These are phyloP conservation scores for Parathielavia hyrcaniae DNA, from an alignment of 495 filamentous ascomycete genomes.

Conservation along the genomic window DNA sequence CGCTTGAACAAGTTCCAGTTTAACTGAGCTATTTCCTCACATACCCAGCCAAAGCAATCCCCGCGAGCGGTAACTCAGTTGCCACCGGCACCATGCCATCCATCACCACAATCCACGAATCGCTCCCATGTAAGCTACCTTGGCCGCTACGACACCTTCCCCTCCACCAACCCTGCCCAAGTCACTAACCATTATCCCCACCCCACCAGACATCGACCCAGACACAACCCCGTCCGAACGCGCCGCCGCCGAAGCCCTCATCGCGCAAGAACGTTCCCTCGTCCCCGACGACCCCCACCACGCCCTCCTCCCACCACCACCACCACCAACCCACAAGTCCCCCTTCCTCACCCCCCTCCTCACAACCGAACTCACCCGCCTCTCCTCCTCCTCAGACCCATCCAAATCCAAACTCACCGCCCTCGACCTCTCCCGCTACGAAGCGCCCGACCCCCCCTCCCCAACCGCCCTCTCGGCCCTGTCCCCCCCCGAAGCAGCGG, in stretches of 20 bases:
- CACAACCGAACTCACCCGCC: slow-evolving; percentile 50
- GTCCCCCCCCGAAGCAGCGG: background rate
- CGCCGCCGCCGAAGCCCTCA: slow-evolving; percentile 55
- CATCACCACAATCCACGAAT: slow-evolving; percentile 69
- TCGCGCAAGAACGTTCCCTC: slow-evolving; percentile 55
- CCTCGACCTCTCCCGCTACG: slow-evolving; percentile 80
- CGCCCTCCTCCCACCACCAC: slow-evolving; percentile 38
- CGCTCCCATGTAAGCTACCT: slow-evolving; percentile 71
- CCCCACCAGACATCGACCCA: slow-evolving; percentile 59
- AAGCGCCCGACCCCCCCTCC: slow-evolving; percentile 43
- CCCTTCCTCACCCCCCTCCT: slow-evolving; percentile 56
- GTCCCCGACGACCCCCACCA: slow-evolving; percentile 35
- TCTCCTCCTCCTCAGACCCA: slow-evolving; percentile 14
- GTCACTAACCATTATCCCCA: slow-evolving; percentile 19
- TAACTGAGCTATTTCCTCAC: background rate
- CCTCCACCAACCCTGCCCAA: slow-evolving; percentile 7
- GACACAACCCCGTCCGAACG: slow-evolving; percentile 56
- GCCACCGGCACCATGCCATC: slow-evolving; percentile 55
- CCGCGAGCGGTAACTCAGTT: no score
- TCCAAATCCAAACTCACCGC: slow-evolving; percentile 46
- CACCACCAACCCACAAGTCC: slow-evolving; percentile 13
- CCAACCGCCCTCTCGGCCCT: slow-evolving; percentile 19
- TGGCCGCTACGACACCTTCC: background rate
- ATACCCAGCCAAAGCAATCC: background rate
- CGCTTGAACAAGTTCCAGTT: background rate